These are phyloP conservation scores for Fusarium nanum DNA, from an alignment of 2,329 filamentous ascomycete species.

Conservation along the genomic window DNA sequence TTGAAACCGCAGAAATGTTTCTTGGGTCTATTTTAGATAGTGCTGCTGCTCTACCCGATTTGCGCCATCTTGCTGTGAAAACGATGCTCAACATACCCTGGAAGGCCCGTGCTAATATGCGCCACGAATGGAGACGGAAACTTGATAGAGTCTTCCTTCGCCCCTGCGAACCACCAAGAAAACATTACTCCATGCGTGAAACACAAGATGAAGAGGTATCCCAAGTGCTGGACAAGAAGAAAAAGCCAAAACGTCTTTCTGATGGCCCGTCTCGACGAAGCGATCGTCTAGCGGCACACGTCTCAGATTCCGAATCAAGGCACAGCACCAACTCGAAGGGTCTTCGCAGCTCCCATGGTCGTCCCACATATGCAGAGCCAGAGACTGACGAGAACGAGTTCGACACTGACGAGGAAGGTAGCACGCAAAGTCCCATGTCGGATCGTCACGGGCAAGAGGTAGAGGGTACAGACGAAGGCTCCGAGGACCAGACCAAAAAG, in stretches of 20 bases:
- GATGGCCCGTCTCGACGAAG: conserved; percentile 53
- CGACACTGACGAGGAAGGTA: conserved; percentile 39
- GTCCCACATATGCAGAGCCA: conserved; percentile 57
- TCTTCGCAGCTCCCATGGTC: conserved; percentile 32
- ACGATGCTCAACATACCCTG: conserved; percentile 84
- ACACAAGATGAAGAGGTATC: conserved; percentile 9
- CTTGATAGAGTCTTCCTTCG: conserved; percentile 75
- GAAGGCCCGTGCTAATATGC: conserved; percentile 83
- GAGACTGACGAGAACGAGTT: conserved; percentile 60
- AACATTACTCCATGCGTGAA: conserved; percentile 40
- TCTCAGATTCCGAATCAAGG: conserved; percentile 43
- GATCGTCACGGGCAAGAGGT: conserved; percentile 21
- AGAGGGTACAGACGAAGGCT: conserved; percentile 11
- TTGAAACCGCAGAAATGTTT: conserved; percentile 77
- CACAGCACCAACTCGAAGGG: conserved; percentile 35
- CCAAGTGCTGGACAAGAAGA: conserved; percentile 30
- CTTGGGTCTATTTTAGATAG: conserved; percentile 81
- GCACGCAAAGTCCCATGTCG: not conserved
- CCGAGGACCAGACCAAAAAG: conserved; percentile 11
- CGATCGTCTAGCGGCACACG: conserved; percentile 50
- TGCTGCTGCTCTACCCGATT: conserved; percentile 71
- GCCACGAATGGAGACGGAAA: conserved; percentile 79
- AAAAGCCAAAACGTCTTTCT: conserved; percentile 26
- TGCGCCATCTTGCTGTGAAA: conserved; percentile 78
- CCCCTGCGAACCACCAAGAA: conserved; percentile 55